These are phyloP conservation scores for Ceratocystis diversiconidia DNA, from an alignment of 2,329 filamentous ascomycete genomes.

Conservation along the genomic window DNA sequence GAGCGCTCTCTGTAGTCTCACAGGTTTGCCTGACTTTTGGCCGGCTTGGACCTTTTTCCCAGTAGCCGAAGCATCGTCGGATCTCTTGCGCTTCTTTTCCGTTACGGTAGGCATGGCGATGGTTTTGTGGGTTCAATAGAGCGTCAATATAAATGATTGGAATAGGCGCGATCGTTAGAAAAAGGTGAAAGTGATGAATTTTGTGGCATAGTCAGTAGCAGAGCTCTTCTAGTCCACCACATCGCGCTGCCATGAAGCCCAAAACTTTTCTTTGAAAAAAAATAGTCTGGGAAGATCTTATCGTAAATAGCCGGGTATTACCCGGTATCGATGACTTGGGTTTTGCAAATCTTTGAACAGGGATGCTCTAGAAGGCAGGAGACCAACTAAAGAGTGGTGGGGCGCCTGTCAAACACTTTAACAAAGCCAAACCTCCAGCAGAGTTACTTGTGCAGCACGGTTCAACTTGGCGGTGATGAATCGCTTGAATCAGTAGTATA, in stretches of 20 bases:
- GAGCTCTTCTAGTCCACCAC: background rate
- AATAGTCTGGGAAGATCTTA: slow-evolving; percentile 14
- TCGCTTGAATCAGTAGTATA: background rate
- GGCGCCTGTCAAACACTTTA: background rate
- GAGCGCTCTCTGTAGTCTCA: slow-evolving; percentile 28
- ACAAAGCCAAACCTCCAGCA: background rate
- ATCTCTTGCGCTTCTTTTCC: slow-evolving; percentile 41
- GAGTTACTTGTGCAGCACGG: background rate
- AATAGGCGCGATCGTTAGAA: background rate
- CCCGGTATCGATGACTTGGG: slow-evolving; percentile 6
- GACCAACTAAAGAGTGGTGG: background rate
- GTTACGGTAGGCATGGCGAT: slow-evolving; percentile 28
- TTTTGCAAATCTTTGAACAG: background rate
- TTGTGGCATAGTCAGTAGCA: background rate
- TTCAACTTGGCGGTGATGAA: background rate
- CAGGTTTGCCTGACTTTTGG: slow-evolving; percentile 29
- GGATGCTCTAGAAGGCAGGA: background rate
- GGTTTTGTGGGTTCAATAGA: slow-evolving; percentile 13
- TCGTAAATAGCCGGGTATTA: slow-evolving; percentile 12
- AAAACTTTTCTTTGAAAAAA: slow-evolving; percentile 20
- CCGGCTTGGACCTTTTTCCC: slow-evolving; percentile 22
- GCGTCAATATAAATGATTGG: no score
- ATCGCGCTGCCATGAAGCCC: slow-evolving; percentile 15
- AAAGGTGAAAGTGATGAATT: background rate
- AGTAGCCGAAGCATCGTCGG: slow-evolving; percentile 10